phyloP scores from a whole-genome alignment of 257 asterid species.

The Capsicum pubescens region DNA sequence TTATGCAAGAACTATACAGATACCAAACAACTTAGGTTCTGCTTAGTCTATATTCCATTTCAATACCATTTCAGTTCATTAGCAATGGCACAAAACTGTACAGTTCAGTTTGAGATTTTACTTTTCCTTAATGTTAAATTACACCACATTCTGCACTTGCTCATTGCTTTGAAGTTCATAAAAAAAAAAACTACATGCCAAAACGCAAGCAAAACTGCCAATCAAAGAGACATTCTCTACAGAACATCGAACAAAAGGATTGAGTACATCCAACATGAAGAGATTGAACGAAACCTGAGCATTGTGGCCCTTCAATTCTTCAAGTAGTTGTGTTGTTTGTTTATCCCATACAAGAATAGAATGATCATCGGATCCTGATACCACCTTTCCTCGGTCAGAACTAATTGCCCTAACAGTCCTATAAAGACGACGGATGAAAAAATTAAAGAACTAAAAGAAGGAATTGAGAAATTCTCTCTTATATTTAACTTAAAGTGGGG shows the following conservation, averaged over 20 bases:
- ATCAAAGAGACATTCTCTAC: not conserved
- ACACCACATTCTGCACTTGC: slow-evolving; percentile 3
- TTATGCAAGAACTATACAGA: slow-evolving; percentile 4
- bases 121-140: slow-evolving; percentile 16
- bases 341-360: slow-evolving; percentile 97
- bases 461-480: not conserved
- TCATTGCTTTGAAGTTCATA: slow-evolving; percentile 16
- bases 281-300: slow-evolving; percentile 65
- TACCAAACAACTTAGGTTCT: slow-evolving; percentile 7
- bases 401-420: slow-evolving; percentile 92
- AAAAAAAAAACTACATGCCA: not conserved
- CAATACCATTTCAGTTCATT: slow-evolving; percentile 20
- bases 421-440: slow-evolving; percentile 38
- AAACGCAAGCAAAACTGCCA: slow-evolving; percentile 8
- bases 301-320: slow-evolving; percentile 91
- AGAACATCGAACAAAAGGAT: slow-evolving; percentile 8
- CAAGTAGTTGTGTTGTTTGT: slow-evolving; percentile 88
- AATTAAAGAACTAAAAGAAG: not conserved
- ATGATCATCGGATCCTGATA: slow-evolving; percentile 98
- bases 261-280: slow-evolving; percentile 22
- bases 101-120: slow-evolving; percentile 22
- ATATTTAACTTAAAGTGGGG: not conserved
- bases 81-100: not conserved
- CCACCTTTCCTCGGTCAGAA: slow-evolving; percentile 94
- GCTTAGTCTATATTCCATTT: not conserved